Evolutionary conservation across 371 early-diverging fungal species (phyloP).

Genomic region (Phascolomyces articulosus): DNA sequence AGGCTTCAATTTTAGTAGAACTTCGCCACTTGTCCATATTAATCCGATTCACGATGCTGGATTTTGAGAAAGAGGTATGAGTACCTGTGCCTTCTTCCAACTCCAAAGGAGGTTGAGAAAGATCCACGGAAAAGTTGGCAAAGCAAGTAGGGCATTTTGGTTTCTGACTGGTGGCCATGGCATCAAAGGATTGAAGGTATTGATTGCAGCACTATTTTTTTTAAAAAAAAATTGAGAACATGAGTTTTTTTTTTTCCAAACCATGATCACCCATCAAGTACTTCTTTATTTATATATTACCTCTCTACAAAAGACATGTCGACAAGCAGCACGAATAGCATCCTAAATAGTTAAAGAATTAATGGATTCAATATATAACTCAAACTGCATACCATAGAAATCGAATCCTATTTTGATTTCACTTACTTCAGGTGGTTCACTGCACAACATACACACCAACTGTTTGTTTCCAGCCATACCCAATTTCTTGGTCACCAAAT

Average conservation of each 20-base stretch:
- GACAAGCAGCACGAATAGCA: conserved; percentile 88
- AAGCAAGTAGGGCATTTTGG: conserved; percentile 90
- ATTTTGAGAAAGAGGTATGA: conserved; percentile 54
- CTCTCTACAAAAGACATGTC: conserved; percentile 88
- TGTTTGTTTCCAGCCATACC: conserved; percentile 33
- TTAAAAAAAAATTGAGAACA: no score
- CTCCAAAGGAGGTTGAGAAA: conserved; percentile 69
- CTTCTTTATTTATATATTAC: conserved; percentile 27
- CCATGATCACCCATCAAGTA: no score
- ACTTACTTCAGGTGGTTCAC: conserved; percentile 66
- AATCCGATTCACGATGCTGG: conserved; percentile 91
- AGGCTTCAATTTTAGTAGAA: conserved; percentile 90
- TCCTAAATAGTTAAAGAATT: conserved; percentile 45
- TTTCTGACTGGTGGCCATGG: conserved; percentile 23
- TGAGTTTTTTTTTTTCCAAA: no score
- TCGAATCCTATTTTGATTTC: not conserved
- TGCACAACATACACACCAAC: conserved; percentile 91
- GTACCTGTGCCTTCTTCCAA: conserved; percentile 23
- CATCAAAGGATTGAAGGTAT: conserved; percentile 43
- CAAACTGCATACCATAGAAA: not conserved
- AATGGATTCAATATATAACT: no score
- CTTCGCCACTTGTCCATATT: conserved; percentile 86
- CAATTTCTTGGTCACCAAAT: conserved; percentile 67
- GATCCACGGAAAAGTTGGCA: conserved; percentile 79
- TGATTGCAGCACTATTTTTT: conserved; percentile 38